Evolutionary conservation across 2,329 filamentous ascomycete species (phyloP), one percentile per base, ranked within the genome.

Genomic region (Pseudogymnoascus verrucosus): DNA sequence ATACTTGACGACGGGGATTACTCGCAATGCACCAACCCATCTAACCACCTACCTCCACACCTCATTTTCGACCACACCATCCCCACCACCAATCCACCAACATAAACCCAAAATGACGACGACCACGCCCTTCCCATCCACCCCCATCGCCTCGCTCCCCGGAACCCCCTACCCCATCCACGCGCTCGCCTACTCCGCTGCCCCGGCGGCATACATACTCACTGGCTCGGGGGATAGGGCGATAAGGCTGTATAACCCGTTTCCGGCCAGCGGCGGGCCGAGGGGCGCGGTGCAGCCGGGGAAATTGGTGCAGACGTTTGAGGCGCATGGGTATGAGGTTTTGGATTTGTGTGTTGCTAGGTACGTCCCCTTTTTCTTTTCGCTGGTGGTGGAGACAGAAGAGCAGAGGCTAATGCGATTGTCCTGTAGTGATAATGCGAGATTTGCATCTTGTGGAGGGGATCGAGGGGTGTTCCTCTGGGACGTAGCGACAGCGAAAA

Each of bases 391-490:
- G 8, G 28, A 31, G 31, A 28, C 10, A 10, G 42, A 23, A 47
- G 11, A 23, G 1, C 0, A 21, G 19, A 23, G 19, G 42, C 42
- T 47, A 47, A 47, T 23, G 6, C 0, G 11, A 2, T 23, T 23
- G 19, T 23, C 4, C 10, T 14, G 4, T 14, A 59, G 51, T 21
- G 88, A 91, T 77, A 99, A 99, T 76, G 84, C 91, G 68, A 86
- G 86, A 47, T 97, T 99, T 75, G 88, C 87, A 8, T 93, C 88
- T n/a, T 84, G 86, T 1, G 95, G 95, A 68, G 95, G 95, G 65
- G 95, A 99, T 78, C 90, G 93, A 69, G 82, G 84, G 66, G 91
- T 96, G 0, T 97, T 97, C 73, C 81, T 97, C 4, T 98, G 95
- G 95, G 95, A 99, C 76, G 95, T 98, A 0, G 82, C 88, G 57